Evolutionary conservation across 2,329 filamentous ascomycete genomes (phyloP), one percentile per base, ranked within the genome.

Genomic region (Leptographium wingfieldii): DNA sequence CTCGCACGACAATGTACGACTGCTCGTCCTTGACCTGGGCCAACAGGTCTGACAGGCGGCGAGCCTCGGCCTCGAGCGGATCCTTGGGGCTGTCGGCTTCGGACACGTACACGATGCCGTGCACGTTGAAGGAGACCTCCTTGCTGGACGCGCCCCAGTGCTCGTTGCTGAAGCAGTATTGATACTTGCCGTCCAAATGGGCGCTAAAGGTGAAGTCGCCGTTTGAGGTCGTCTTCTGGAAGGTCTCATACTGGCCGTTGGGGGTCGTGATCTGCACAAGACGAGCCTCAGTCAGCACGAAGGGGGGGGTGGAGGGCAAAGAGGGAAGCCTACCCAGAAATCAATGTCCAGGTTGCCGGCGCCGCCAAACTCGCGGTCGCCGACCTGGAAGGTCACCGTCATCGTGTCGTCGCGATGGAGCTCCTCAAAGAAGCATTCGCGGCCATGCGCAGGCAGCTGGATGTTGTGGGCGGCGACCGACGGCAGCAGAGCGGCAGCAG

Each of bases 101-200:
- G 60, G 89, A 88, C 57, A 99, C 91, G 75, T 97, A 99, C 71
- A 99, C 92, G 66, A 99, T 90, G 67, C 94, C 94, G 76, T 99
- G 94, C 58, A 99, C 94, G 73, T 99, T 99, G 84, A 99, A 99
- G 60, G 90, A 95, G 59, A 99, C 92, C 74, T 99, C 94, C 77
- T 99, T 99, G 72, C 85, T 95, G 73, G 90, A 90, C 61, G 92
- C 91, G 61, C 90, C 89, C 91, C 92, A 99, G 73, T 94, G 87
- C 79, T 97, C 92, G 76, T 99, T 99, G 76, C 94, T 95, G 78
- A 99, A 99, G 84, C 94, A 99, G 84, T 99, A 99, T 61, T 83
- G 79, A 77, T 88, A 96, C 76, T 88, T 91, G 65, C 94, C 94
- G 73, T 99, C 92, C 70, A 85, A 76, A 67, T 81, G 78, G 57